phyloP scores from a whole-genome alignment of 371 early-diverging fungal species.

The Haplosporangium sp. region DNA sequence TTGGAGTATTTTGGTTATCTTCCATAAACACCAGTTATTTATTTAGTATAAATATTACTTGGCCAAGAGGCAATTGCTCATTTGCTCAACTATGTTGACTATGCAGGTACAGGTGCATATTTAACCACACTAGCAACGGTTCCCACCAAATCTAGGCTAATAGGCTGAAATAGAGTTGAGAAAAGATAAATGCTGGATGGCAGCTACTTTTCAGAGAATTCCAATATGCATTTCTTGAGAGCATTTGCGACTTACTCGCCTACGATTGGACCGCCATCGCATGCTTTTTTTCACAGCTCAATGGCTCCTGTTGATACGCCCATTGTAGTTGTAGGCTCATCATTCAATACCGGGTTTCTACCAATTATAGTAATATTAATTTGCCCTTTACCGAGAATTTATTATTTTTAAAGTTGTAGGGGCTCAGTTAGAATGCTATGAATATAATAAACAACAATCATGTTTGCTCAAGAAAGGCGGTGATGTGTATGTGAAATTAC shows the following conservation, averaged over 20 bases:
- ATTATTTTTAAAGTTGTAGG: not conserved
- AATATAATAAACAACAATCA: not conserved
- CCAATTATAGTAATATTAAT: too few relatives aligned
- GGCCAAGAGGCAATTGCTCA: too few relatives aligned
- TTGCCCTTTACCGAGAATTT: not conserved
- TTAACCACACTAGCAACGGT: too few relatives aligned
- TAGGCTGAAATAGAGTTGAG: not conserved
- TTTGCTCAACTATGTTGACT: too few relatives aligned
- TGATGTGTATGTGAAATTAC: not conserved
- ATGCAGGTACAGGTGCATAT: too few relatives aligned
- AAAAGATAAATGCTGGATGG: not conserved
- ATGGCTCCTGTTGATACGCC: not conserved
- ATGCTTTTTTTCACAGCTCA: slow-evolving; percentile 12
- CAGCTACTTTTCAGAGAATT: slow-evolving; percentile 7
- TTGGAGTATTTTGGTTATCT: too few relatives aligned
- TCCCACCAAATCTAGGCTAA: not conserved
- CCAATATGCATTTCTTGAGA: slow-evolving; percentile 7
- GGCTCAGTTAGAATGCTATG: too few relatives aligned
- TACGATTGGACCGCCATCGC: slow-evolving; percentile 23
- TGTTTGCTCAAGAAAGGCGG: not conserved
- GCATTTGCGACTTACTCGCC: slow-evolving; percentile 1
- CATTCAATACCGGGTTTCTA: too few relatives aligned
- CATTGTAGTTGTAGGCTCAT: too few relatives aligned
- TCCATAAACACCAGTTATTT: too few relatives aligned
- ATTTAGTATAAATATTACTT: too few relatives aligned